phyloP scores from a whole-genome alignment of 2,329 filamentous ascomycete species.

The Coleophoma cylindrospora region DNA sequence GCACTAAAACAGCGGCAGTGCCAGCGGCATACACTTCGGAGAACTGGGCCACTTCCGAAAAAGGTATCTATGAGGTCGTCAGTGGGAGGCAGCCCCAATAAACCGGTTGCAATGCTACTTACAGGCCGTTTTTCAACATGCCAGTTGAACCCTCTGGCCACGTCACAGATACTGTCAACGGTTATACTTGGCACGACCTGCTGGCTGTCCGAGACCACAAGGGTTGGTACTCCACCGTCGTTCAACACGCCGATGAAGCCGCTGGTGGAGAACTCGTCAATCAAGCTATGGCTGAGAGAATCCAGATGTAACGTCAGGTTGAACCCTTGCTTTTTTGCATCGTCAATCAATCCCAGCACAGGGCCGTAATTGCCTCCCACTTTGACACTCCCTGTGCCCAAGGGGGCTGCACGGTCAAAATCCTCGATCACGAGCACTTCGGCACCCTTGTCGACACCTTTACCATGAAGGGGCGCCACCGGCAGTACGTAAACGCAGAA shows the following conservation, averaged over 20 bases:
- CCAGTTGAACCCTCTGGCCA: slow-evolving; percentile 74
- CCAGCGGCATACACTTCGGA: slow-evolving; percentile 81
- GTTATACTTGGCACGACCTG: slow-evolving; percentile 84
- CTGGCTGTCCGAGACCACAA: slow-evolving; percentile 75
- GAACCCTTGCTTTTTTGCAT: slow-evolving; percentile 68
- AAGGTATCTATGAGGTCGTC: not conserved
- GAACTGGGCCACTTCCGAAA: slow-evolving; percentile 1
- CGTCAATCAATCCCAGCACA: slow-evolving; percentile 78
- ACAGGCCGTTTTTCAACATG: slow-evolving; percentile 52
- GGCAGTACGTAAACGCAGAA: slow-evolving; percentile 88
- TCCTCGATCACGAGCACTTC: slow-evolving; percentile 80
- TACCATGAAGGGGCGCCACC: slow-evolving; percentile 89
- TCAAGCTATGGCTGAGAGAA: slow-evolving; percentile 70
- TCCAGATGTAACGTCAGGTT: slow-evolving; percentile 90
- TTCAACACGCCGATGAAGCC: slow-evolving; percentile 77
- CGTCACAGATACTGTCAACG: slow-evolving; percentile 68
- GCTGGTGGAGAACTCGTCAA: slow-evolving; percentile 91
- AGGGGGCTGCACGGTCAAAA: slow-evolving; percentile 86
- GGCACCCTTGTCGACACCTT: slow-evolving; percentile 55
- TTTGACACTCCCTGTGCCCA: slow-evolving; percentile 82
- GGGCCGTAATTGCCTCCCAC: slow-evolving; percentile 92
- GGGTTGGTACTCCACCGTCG: slow-evolving; percentile 50
- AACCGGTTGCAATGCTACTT: not conserved
- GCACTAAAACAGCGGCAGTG: slow-evolving; percentile 82
- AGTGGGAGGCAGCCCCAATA: not conserved